Evolutionary conservation across 2,329 filamentous ascomycete species (phyloP), one percentile per base, ranked within the genome.

Genomic region (Orbilia blumenaviensis): DNA sequence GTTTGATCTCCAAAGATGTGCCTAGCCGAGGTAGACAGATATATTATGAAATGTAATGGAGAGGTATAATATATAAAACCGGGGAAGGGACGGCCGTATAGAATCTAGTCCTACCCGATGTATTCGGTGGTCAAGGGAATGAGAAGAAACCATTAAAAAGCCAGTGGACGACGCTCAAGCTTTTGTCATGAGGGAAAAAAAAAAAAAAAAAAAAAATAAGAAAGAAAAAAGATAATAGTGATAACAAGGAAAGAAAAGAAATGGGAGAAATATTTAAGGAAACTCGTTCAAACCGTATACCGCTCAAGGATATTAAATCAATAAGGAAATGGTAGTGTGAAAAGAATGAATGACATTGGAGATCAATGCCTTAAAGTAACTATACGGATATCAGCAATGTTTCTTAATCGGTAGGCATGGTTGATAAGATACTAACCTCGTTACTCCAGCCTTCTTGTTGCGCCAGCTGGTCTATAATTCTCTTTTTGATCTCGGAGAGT

Each of bases 361-460:
- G 46, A 58, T 8, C 7, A 18, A 64, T 60, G 23, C 44, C 64
- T 32, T 76, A 68, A 27, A 76, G 60, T 14, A 69, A 54, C 72
- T 76, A 18, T 12, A 25, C 23, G 41, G 42, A 23, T 63, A 46
- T 76, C 69, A 76, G 72, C 50, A 21, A 69, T n/a, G n/a, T 54
- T 60, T 21, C 18, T 5, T 9, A 42, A 41, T 23, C 25, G 10
- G 29, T 2, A n/a, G 46, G 16, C 18, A 6, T 36, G 16, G 5
- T n/a, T 60, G 42, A 50, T 3, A 27, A 23, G 9, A 64, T 41
- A 76, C 72, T 27, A 60, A 76, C 72, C 64, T 76, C 72, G 50
- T 76, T 76, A 16, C 48, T 64, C 73, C 73, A 77, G 60, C 73
- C 73, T 23, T 72, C 73, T n/a, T 72, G 66, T 38, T 66, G 66